Conservation (phyloP, 331 rosid species). For the Malus hybrid region DNA sequence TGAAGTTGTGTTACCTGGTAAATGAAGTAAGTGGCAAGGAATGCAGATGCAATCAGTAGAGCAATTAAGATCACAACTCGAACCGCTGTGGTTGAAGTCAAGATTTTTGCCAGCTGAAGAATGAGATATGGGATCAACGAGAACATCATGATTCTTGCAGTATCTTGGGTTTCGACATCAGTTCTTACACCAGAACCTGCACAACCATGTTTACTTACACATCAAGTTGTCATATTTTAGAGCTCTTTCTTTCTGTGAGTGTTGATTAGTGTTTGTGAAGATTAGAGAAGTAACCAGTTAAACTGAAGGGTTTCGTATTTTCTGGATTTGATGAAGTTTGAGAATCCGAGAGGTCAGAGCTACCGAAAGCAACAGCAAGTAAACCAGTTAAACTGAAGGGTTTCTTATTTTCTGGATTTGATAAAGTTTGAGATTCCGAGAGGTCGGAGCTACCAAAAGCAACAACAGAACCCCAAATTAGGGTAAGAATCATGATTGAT, state of each 20-base stretch:
- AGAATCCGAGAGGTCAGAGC: conserved; percentile 24
- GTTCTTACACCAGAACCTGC: conserved; percentile 27
- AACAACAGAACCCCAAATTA: conserved; percentile 29
- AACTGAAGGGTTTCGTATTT: conserved; percentile 14
- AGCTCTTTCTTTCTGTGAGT: neutral
- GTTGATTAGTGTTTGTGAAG: neutral
- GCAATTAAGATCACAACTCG: conserved; percentile 21
- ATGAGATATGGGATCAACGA: conserved; percentile 30
- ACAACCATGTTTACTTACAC: neutral
- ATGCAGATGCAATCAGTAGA: conserved; percentile 8
- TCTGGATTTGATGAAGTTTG: neutral
- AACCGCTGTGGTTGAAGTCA: conserved; percentile 6
- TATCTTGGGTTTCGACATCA: conserved; percentile 17
- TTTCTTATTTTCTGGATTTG: neutral
- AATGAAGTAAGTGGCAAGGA: conserved; percentile 8
- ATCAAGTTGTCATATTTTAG: neutral
- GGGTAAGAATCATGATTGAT: conserved; percentile 23
- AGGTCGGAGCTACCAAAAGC: conserved; percentile 31
- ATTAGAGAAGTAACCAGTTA: conserved; percentile 7
- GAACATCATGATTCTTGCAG: conserved; percentile 25
- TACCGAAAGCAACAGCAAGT: conserved; percentile 18
- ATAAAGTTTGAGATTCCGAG: conserved; percentile 6
- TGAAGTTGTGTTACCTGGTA: conserved; percentile 18
- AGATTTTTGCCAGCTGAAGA: conserved; percentile 22
- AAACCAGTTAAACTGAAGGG: conserved; percentile 24